Evolutionary conservation across 164 flowering plant genomes (phyloP), one percentile per base, ranked within the genome.

Genomic region (Paratinospora sagittata): DNA sequence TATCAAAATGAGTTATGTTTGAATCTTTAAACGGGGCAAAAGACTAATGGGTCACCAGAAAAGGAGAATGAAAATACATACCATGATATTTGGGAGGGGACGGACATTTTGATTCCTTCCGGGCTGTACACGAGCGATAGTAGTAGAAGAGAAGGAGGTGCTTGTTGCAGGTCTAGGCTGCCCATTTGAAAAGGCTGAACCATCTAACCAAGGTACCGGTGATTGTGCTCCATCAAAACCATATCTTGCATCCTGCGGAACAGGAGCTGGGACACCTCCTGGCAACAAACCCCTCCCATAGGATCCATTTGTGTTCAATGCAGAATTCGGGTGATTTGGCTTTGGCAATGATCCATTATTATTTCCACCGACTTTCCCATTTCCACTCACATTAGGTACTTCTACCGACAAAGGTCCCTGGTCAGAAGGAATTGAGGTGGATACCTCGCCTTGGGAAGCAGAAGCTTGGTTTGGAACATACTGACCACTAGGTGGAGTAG

Each of bases 191-290:
- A 73, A 83, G 16, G 74, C 49, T 13, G 85, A 72, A 23, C 78
- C 79, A 75, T 88, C 97, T 19, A 77, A 21, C 85, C 86, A 84
- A 14, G 87, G 79, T 0, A 71, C 47, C n/a, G 85, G 63, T 21
- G 88, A 82, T 21, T 70, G 74, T 19, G 70, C 61, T 8, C 82
- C 84, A 72, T 90, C 90, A 78, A 17, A 87, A 14, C 79, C 76
- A 80, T 47, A 81, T 57, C 86, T 80, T 26, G 82, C 82, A 66
- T 91, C 92, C 75, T 85, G 92, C n/a, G n/a, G n/a, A n/a, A 60
- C 87, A 82, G 67, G 89, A 64, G 80, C 70, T 65, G 86, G 78
- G 57, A 85, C n/a, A 9, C 84, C 81, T 30, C 85, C 83, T 2
- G 82, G 78, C 61, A 79, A 24, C n/a, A 75, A 61, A 74, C 86